A percentile compares a stretch with the other conserved stretches of the same genome.
Evolutionary conservation across 768 basidiomycete genomes (phyloP).

Genomic region (Gloeostereum incarnatum): DNA sequence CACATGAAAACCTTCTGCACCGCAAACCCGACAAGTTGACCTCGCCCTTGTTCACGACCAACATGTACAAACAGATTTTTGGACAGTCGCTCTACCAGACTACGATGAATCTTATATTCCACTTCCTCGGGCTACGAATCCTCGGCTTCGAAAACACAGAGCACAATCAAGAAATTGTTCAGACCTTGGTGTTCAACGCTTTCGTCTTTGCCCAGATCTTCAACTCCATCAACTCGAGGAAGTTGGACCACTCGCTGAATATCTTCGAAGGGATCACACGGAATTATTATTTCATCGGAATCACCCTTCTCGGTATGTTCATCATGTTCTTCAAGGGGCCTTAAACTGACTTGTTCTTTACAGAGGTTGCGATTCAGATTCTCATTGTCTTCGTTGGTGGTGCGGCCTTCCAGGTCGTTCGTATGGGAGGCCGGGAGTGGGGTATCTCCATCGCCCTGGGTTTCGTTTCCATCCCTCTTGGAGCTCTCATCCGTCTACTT

Average conservation of each 20-base stretch:
- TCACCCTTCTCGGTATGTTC: slow-evolving; percentile 77
- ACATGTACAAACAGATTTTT: slow-evolving; percentile 97
- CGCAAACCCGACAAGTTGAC: slow-evolving; percentile 88
- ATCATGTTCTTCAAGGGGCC: neutral
- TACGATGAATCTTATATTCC: slow-evolving; percentile 75
- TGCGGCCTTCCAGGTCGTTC: slow-evolving; percentile 83
- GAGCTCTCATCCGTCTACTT: slow-evolving; percentile 67
- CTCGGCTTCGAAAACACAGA: slow-evolving; percentile 41
- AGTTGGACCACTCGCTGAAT: slow-evolving; percentile 80
- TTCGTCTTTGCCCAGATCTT: slow-evolving; percentile 98
- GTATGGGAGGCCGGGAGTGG: slow-evolving; percentile 81
- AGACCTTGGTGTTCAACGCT: slow-evolving; percentile 93
- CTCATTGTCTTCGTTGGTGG: slow-evolving; percentile 89
- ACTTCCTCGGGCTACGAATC: slow-evolving; percentile 73
- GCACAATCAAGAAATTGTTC: slow-evolving; percentile 40
- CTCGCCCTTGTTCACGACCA: slow-evolving; percentile 79
- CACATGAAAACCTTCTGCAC: slow-evolving; percentile 68
- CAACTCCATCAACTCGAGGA: slow-evolving; percentile 88
- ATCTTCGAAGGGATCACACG: slow-evolving; percentile 74
- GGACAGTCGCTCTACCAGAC: slow-evolving; percentile 88
- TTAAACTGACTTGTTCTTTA: slow-evolving; percentile 5
- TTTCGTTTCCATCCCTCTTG: slow-evolving; percentile 80
- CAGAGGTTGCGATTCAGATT: slow-evolving; percentile 83
- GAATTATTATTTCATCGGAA: slow-evolving; percentile 79
- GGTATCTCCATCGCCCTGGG: slow-evolving; percentile 88